phyloP scores from a whole-genome alignment of 2,329 filamentous ascomycete genomes.

The Gyromitra esculenta region DNA sequence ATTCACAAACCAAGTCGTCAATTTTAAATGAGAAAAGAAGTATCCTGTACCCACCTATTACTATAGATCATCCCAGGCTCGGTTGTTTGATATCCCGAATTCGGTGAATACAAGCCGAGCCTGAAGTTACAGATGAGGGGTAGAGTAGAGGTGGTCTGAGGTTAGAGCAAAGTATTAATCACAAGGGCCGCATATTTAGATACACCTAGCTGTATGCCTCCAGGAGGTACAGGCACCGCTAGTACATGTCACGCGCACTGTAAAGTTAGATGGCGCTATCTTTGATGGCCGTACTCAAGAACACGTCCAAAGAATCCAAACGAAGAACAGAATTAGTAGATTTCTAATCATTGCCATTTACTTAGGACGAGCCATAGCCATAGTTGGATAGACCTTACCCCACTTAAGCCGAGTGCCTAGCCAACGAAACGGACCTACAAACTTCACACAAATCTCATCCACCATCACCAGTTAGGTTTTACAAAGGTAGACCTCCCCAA shows the following conservation, averaged over 20 bases:
- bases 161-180: neutral
- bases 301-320: too few species aligned
- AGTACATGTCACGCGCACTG: too few species aligned
- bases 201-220: neutral
- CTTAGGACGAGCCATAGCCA: neutral
- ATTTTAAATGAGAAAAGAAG: neutral
- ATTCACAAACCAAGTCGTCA: neutral
- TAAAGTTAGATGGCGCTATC: too few species aligned
- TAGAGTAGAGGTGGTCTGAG: neutral
- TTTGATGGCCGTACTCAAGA: too few species aligned
- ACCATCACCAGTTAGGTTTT: neutral
- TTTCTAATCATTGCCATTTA: too few species aligned
- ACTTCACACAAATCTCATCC: neutral
- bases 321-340: too few species aligned
- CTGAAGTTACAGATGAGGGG: neutral
- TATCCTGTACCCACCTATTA: too few species aligned
- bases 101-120: neutral
- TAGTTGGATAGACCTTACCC: neutral
- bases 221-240: neutral
- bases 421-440: neutral
- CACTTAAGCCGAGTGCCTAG: neutral
- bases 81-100: neutral
- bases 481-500: neutral
- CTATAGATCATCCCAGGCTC: neutral
- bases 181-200: neutral